Evolutionary conservation across 495 filamentous ascomycete species (phyloP).

Genomic region (Pyrenopolyporus hunteri): DNA sequence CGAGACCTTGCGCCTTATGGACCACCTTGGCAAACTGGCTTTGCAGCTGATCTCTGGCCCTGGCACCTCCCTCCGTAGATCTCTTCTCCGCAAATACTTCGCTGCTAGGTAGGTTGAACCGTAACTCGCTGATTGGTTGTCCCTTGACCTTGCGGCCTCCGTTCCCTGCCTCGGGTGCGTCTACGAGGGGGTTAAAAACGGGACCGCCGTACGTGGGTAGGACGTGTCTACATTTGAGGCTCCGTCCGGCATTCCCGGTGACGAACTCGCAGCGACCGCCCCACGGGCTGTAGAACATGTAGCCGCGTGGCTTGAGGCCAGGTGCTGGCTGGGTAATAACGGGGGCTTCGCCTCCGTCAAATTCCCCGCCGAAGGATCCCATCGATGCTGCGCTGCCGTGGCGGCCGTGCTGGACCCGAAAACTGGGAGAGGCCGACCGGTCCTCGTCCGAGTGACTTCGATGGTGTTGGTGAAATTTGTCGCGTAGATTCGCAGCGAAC

Average conservation of each 20-base stretch:
- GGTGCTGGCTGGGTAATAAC: slow-evolving; percentile 52
- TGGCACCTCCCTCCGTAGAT: slow-evolving; percentile 28
- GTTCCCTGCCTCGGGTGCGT: slow-evolving; percentile 43
- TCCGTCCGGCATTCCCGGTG: slow-evolving; percentile 73
- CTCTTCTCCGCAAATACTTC: slow-evolving; percentile 41
- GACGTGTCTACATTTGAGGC: slow-evolving; percentile 78
- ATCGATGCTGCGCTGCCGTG: slow-evolving; percentile 45
- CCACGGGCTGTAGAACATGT: slow-evolving; percentile 83
- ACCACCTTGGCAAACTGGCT: slow-evolving; percentile 48
- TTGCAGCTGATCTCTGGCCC: slow-evolving; percentile 43
- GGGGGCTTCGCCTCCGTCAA: slow-evolving; percentile 39
- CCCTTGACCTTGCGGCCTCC: slow-evolving; percentile 38
- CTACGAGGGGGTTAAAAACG: slow-evolving; percentile 50
- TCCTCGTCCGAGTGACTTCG: slow-evolving; percentile 30
- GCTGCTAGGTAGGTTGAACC: slow-evolving; percentile 79
- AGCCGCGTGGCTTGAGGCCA: slow-evolving; percentile 56
- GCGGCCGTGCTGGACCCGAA: slow-evolving; percentile 37
- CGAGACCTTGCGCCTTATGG: slow-evolving; percentile 38
- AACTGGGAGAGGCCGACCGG: slow-evolving; percentile 20
- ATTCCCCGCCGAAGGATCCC: slow-evolving; percentile 45
- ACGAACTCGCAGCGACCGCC: slow-evolving; percentile 81
- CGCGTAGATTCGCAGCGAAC: slow-evolving; percentile 49
- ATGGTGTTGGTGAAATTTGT: slow-evolving; percentile 46
- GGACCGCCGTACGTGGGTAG: slow-evolving; percentile 49
- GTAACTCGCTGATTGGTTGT: slow-evolving; percentile 77